Evolutionary conservation across 768 basidiomycete species (phyloP).

Genomic region (Lactarius psammicola): DNA sequence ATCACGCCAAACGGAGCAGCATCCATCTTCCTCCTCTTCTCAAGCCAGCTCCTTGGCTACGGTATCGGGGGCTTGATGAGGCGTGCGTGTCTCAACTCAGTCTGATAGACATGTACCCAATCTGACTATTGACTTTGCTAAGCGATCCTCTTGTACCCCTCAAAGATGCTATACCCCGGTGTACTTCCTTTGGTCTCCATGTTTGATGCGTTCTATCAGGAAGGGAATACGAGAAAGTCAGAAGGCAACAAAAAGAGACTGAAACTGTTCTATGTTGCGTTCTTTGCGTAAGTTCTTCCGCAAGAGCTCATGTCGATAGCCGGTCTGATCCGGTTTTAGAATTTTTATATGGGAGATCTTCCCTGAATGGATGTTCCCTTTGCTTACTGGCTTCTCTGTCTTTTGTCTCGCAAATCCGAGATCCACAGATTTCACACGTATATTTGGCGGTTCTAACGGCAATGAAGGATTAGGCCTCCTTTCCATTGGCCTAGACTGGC

Average conservation of each 20-base stretch:
- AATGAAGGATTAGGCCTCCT: slow-evolving; percentile 33
- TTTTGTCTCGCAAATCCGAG: slow-evolving; percentile 34
- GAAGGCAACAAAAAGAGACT: slow-evolving; percentile 41
- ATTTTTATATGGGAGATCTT: slow-evolving; percentile 36
- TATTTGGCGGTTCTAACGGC: slow-evolving; percentile 32
- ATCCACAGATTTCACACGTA: slow-evolving; percentile 29
- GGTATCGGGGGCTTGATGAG: slow-evolving; percentile 55
- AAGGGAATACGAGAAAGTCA: slow-evolving; percentile 33
- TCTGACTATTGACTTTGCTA: not conserved
- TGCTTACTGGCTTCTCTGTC: slow-evolving; percentile 34
- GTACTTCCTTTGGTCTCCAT: slow-evolving; percentile 48
- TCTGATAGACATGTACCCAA: not conserved
- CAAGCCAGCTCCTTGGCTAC: slow-evolving; percentile 45
- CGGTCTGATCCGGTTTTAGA: slow-evolving; percentile 22
- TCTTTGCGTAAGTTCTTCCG: slow-evolving; percentile 33
- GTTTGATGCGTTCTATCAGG: slow-evolving; percentile 49
- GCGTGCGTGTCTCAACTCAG: slow-evolving; percentile 35
- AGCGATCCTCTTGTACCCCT: slow-evolving; percentile 51
- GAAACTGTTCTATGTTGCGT: slow-evolving; percentile 50
- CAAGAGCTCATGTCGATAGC: not conserved
- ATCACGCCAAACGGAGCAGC: slow-evolving; percentile 47
- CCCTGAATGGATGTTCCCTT: slow-evolving; percentile 28
- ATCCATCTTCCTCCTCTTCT: slow-evolving; percentile 45
- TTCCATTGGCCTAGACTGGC: slow-evolving; percentile 33
- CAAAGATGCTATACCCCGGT: slow-evolving; percentile 51